Base-by-base conservation (phyloP, 31 red algal species). In the Bonnemaisonia californica region DNA sequence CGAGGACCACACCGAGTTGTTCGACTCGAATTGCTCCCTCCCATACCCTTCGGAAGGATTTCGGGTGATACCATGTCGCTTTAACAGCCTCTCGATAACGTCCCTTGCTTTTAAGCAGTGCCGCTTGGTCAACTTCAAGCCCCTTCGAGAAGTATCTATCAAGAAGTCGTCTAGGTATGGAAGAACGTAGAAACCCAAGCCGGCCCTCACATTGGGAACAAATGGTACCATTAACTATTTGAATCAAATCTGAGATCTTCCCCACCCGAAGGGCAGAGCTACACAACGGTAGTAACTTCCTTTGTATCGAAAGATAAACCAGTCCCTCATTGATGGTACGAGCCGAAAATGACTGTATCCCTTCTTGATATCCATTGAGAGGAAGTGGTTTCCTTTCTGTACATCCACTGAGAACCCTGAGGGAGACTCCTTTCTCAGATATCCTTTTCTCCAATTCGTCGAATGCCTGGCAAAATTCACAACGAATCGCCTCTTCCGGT, bases 301-400 rank as follows among this genome's bases (percentile, higher is more conserved):
- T 23, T 51, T 0, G 54, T 72, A 88, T 27, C 61, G 1, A 32
- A 88, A 88, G 5, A 88, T 62, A 35, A 79, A 80, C 61, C 74
- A 88, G 16, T 88, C 63, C 26, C 65, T 1, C 74, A 80, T 79
- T 2, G 3, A 3, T 1, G 74, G 75, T 1, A 21, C 4, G 24
- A 83, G 61, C 3, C 72, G 48, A 23, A 90, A 48, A 69, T 90
- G 87, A 26, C 83, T 2, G 47, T 77, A 76, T 4, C 71, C 83
- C 58, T 57, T 69, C 37, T 66, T 24, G 18, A 86, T 36, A 57
- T 77, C 54, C 24, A 86, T 55, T 24, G 71, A 86, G 18, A 86
- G 0, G 36, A 77, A 77, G 62, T 77, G 57, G 55, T 77, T 61
- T 28, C 59, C 58, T 36, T 33, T 23, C 72, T 86, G 58, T 13